Evolutionary conservation across 2,329 filamentous ascomycete genomes (phyloP).

Genomic region (Chaetomiaceae sp.): DNA sequence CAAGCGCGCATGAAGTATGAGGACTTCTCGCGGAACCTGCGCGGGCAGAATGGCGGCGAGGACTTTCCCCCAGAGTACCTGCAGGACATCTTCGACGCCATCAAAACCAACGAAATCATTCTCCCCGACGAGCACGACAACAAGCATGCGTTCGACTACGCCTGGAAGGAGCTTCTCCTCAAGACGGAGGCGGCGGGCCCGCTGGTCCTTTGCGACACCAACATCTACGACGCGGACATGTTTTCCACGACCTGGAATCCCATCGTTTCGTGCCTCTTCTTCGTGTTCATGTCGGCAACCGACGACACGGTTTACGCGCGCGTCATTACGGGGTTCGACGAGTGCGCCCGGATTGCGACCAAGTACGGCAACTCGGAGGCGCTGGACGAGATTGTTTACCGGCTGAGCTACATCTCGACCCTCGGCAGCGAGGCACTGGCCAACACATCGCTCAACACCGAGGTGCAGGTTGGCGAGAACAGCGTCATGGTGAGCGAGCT

Average conservation of each 20-base stretch:
- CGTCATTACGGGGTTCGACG: slow-evolving; percentile 90
- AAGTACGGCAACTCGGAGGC: slow-evolving; percentile 78
- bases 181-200: slow-evolving; percentile 74
- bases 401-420: slow-evolving; percentile 83
- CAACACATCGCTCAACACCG: slow-evolving; percentile 86
- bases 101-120: slow-evolving; percentile 91
- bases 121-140: slow-evolving; percentile 96
- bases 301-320: slow-evolving; percentile 93
- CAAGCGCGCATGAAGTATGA: slow-evolving; percentile 76
- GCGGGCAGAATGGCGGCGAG: slow-evolving; percentile 78
- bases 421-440: slow-evolving; percentile 68
- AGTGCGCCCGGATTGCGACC: slow-evolving; percentile 88
- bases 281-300: slow-evolving; percentile 97
- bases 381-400: slow-evolving; percentile 87
- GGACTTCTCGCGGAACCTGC: slow-evolving; percentile 82
- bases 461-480: slow-evolving; percentile 85
- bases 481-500: slow-evolving; percentile 98
- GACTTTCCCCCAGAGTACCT: slow-evolving; percentile 83
- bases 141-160: slow-evolving; percentile 92
- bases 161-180: slow-evolving; percentile 87
- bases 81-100: slow-evolving; percentile 81
- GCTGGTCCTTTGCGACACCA: slow-evolving; percentile 77
- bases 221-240: slow-evolving; percentile 96
- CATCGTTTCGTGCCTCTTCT: slow-evolving; percentile 88
- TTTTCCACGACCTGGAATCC: slow-evolving; percentile 94